Evolutionary conservation across 306 rosid genomes (phyloP), one percentile per base, ranked within the genome.

Genomic region (Cucumis melo): DNA sequence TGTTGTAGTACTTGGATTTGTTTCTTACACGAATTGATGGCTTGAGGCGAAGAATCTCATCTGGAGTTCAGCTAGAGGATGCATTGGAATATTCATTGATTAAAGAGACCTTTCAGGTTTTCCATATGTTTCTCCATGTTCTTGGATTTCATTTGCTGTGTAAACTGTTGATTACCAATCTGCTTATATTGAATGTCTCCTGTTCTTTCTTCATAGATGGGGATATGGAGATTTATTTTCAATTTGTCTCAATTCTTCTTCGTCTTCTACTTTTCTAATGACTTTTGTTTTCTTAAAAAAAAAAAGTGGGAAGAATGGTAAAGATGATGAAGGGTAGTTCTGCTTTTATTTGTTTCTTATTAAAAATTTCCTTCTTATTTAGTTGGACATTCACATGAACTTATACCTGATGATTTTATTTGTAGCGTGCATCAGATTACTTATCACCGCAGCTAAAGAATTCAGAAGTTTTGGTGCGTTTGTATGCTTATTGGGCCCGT

Each of bases 401-500:
- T 77, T 46, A 82, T 76, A 60, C 29, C 78, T 73, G 53, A 48
- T 81, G 34, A 17, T 75, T 82, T 87, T 29, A 88, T 76, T 81
- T 85, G 19, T 91, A 94, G 98, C 87, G 46, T 64, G 98, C 98
- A 73, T 84, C 89, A 6, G 89, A 91, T 67, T 94, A 91, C 84
- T 83, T 94, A 66, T 82, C 96, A 19, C 91, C 91, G n/a, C 86
- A 86, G 81, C 68, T 91, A 87, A 90, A 90, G 95, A 90, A 90
- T 80, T 87, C 91, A 4, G 88, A 88, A 79, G 84, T 79, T 77
- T 83, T 91, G 81, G 75, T 91, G 80, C 92, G 46, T 32, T 82
- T 93, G 57, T 85, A 91, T 86, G 86, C 89, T 74, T 93, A 93
- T 83, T 93, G 98, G 98, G 98, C 97, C 56, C 91, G 64, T 80